phyloP scores from a whole-genome alignment of 2,329 filamentous ascomycete species.

The Penicillium sp. region DNA sequence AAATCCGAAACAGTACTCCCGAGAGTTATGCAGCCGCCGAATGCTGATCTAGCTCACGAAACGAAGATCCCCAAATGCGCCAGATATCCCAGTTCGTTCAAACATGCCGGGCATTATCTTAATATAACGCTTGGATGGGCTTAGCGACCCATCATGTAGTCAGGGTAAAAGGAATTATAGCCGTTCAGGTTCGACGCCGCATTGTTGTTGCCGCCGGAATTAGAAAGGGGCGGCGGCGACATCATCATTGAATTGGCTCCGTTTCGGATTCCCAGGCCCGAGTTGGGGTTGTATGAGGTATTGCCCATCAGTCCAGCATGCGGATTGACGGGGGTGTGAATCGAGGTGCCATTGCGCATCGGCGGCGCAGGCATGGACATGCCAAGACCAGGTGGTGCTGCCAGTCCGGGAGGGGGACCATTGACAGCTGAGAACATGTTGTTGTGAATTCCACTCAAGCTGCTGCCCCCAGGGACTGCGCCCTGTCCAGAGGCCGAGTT shows the following conservation, averaged over 20 bases:
- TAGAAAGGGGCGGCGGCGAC: constrained; percentile 30
- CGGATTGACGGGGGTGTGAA: constrained; percentile 32
- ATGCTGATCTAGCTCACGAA: constrained; percentile 43
- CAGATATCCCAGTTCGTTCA: constrained; percentile 41
- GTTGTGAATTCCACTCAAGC: constrained; percentile 52
- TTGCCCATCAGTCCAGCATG: constrained; percentile 31
- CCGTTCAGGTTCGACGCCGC: constrained; percentile 32
- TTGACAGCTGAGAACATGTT: constrained; percentile 66
- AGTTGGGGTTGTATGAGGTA: constrained; percentile 35
- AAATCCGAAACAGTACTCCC: constrained; percentile 35
- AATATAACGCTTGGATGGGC: constrained; percentile 22
- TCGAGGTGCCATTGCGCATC: constrained; percentile 30
- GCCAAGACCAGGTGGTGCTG: constrained; percentile 69
- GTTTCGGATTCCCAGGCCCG: constrained; percentile 40
- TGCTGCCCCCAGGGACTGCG: constrained; percentile 58
- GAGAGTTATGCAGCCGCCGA: constrained; percentile 38
- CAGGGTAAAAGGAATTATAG: constrained; percentile 43
- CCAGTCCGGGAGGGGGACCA: constrained; percentile 78
- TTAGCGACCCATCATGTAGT: constrained; percentile 51
- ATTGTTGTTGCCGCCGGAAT: constrained; percentile 27
- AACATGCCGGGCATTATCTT: constrained; percentile 44
- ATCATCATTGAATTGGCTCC: constrained; percentile 32
- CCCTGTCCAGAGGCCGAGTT: constrained; percentile 51
- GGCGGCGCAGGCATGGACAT: constrained; percentile 30
- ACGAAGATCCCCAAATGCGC: constrained; percentile 39